Base-by-base conservation (phyloP, 768 basidiomycete species). In the Pleurotus salmoneostramineus region DNA sequence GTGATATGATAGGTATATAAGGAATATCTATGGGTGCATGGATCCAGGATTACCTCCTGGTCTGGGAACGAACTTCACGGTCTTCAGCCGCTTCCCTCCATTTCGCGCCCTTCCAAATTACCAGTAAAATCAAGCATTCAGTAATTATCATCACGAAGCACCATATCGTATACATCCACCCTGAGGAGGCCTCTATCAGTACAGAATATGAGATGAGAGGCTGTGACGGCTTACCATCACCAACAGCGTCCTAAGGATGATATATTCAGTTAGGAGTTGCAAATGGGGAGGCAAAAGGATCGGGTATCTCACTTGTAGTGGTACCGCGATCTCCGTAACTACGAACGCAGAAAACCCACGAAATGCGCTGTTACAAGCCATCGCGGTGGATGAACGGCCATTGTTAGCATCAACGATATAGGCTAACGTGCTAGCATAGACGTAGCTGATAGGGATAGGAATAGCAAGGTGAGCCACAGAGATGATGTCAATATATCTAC, bases 321-420 rank as follows among this genome's bases (percentile, higher is more conserved):
- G 91, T 0, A 89, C 83, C 0, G 88, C 88, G 5, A 88, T 74
- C 68, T 94, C 89, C 0, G 83, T 83, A 1, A 84, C 82, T 12
- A 89, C 65, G 67, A 89, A 89, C 2, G 87, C 92, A 14, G 79
- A 71, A 3, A 79, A 46, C 0, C 93, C 91, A 50, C 93, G 82
- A 69, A 89, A 89, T 33, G 80, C 81, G 57, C 88, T 89, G 69
- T 95, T 95, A 33, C 80, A 72, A 0, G 93, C 91, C 6, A 84
- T 82, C 1, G 89, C 91, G 2, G 83, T 83, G 3, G 88, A 84
- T 1, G 90, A 90, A 33, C 89, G 81, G 6, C 93, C 94, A 5
- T 78, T 75, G 67, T 95, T 97, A 3, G 91, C 84, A 64, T 97
- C 93, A 14, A 95, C 91, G 36, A 95, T 77, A 64, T 94, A 95